A percentile compares a stretch with the other conserved stretches of the same genome.
Evolutionary conservation across 768 basidiomycete genomes (phyloP).

Genomic region (Neoboletus subvelutipes): DNA sequence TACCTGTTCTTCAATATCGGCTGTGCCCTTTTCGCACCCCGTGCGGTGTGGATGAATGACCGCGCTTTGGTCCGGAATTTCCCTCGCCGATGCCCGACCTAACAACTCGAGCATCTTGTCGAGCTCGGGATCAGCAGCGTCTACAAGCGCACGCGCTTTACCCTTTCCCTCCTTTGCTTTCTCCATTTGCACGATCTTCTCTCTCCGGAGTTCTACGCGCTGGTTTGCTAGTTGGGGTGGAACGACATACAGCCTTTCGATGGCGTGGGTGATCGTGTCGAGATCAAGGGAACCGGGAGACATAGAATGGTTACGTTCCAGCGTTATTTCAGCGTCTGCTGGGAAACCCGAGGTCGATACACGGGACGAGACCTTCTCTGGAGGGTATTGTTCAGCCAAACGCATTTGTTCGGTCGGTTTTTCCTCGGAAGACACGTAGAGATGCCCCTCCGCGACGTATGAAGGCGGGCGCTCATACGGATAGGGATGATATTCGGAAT

Average conservation of each 20-base stretch:
- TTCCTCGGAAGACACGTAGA: conserved; percentile 5
- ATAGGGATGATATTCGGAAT: conserved; percentile 25
- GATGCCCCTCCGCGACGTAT: conserved; percentile 16
- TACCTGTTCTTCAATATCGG: conserved; percentile 66
- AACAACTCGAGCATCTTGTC: conserved; percentile 72
- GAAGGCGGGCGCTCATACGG: conserved; percentile 28
- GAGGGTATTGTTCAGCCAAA: conserved; percentile 15
- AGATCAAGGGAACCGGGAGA: conserved; percentile 65
- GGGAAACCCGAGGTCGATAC: conserved; percentile 1
- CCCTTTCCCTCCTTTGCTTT: conserved; percentile 56
- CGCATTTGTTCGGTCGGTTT: conserved; percentile 8
- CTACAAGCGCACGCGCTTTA: conserved; percentile 44
- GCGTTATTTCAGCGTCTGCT: background rate
- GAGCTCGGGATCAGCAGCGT: conserved; percentile 44
- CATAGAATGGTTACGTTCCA: background rate
- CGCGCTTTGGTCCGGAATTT: conserved; percentile 68
- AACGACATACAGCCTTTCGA: conserved; percentile 82
- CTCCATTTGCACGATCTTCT: conserved; percentile 73
- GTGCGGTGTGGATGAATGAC: conserved; percentile 62
- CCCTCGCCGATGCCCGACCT: conserved; percentile 67
- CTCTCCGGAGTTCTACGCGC: conserved; percentile 81
- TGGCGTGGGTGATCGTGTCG: conserved; percentile 81
- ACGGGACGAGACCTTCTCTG: conserved; percentile 19
- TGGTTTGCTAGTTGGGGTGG: conserved; percentile 91
- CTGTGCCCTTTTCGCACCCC: conserved; percentile 50